Conservation (phyloP, 306 rosid species). For the Cucurbita argyrosperma region DNA sequence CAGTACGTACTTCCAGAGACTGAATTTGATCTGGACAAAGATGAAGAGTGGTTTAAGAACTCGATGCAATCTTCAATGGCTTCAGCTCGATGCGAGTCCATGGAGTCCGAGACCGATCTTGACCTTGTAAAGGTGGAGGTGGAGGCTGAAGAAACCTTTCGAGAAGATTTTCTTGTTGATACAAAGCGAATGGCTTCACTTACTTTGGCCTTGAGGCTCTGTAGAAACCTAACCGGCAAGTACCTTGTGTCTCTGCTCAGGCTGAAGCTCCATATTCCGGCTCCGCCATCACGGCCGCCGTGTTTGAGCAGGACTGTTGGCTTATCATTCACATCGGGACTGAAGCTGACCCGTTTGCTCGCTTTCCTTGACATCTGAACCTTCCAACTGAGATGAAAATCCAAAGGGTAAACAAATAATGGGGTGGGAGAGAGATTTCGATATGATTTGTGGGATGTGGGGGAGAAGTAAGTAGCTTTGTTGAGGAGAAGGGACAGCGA, state of each 20-base stretch:
- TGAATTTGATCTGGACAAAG: constrained; percentile 48
- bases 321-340: constrained; percentile 55
- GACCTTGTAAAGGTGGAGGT: constrained; percentile 48
- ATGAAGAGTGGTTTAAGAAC: constrained; percentile 34
- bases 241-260: constrained; percentile 26
- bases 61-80: constrained; percentile 13
- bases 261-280: constrained; percentile 33
- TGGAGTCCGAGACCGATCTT: constrained; percentile 24
- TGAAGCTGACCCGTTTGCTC: constrained; percentile 47
- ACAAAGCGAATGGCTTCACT: constrained; percentile 35
- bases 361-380: constrained; percentile 42
- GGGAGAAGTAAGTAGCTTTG: not conserved
- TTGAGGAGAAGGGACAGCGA: not conserved
- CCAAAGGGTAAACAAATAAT: not conserved
- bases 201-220: constrained; percentile 47
- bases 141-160: constrained; percentile 55
- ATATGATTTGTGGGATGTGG: not conserved
- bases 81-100: constrained; percentile 14
- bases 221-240: constrained; percentile 42
- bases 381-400: not conserved
- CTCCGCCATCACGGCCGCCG: constrained; percentile 5
- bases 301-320: constrained; percentile 29
- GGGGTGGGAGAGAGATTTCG: not conserved
- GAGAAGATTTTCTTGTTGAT: constrained; percentile 38
- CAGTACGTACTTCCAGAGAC: constrained; percentile 16